Conservation (phyloP, 257 asterid species). For the Apocynum venetum region DNA sequence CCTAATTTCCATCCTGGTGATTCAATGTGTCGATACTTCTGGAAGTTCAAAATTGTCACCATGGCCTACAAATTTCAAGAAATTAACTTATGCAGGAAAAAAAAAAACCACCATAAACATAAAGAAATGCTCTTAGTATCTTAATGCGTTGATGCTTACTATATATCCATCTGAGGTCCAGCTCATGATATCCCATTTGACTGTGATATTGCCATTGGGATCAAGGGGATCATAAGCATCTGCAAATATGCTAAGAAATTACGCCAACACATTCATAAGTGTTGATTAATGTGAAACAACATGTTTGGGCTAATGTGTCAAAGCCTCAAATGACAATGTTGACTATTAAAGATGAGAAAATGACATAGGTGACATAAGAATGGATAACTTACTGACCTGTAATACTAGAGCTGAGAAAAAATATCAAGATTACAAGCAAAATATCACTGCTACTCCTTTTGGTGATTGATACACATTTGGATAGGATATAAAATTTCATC, state of each 20-base stretch:
- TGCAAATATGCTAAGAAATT: slow-evolving; percentile 15
- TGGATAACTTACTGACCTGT: slow-evolving; percentile 19
- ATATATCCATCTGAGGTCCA: slow-evolving; percentile 56
- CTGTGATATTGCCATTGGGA: slow-evolving; percentile 49
- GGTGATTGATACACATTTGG: neutral
- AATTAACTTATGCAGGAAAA: neutral
- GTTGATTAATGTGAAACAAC: neutral
- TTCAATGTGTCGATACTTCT: slow-evolving; percentile 41
- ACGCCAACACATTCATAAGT: neutral
- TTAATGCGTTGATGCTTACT: slow-evolving; percentile 25
- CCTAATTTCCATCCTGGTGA: slow-evolving; percentile 53
- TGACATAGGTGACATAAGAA: neutral
- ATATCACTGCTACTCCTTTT: neutral
- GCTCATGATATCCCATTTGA: slow-evolving; percentile 51
- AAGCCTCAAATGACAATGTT: neutral
- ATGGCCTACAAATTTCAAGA: slow-evolving; percentile 29
- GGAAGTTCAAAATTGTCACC: slow-evolving; percentile 43
- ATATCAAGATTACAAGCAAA: slow-evolving; percentile 13
- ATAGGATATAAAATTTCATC: slow-evolving; percentile 14
- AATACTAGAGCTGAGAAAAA: slow-evolving; percentile 16
- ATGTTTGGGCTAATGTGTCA: neutral
- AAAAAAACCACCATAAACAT: neutral
- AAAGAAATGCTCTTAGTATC: neutral
- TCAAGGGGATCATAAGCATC: slow-evolving; percentile 59
- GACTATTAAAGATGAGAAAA: neutral